Evolutionary conservation across 768 basidiomycete species (phyloP).

Genomic region (Auriculariales sp.): DNA sequence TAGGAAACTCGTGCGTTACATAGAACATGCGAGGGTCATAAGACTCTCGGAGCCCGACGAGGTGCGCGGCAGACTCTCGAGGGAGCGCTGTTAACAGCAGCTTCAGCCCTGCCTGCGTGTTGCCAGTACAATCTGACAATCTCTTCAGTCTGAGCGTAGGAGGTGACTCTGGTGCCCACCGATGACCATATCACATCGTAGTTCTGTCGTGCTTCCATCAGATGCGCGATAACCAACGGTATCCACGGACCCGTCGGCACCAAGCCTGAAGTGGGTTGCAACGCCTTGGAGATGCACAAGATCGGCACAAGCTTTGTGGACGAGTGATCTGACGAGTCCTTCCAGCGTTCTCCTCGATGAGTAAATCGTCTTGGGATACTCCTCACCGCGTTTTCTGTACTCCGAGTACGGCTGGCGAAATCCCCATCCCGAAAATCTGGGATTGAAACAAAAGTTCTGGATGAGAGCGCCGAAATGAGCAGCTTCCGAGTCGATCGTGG

Average conservation of each 20-base stretch:
- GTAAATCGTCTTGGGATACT: no score
- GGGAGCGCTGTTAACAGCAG: not conserved
- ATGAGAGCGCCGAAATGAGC: no score
- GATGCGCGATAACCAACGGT: not conserved
- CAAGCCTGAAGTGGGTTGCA: conserved; percentile 12
- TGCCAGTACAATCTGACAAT: not conserved
- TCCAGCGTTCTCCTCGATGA: no score
- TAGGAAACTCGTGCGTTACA: conserved; percentile 7
- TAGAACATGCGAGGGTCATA: conserved; percentile 16
- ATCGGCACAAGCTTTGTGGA: no score
- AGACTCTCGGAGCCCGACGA: not conserved
- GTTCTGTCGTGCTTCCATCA: not conserved
- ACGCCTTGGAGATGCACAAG: conserved; percentile 13
- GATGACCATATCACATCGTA: conserved; percentile 12
- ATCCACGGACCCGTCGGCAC: conserved; percentile 2
- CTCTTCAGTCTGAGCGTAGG: not conserved
- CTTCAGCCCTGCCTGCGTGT: not conserved
- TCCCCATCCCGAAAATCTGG: no score
- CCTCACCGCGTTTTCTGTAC: no score
- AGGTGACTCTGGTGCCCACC: conserved; percentile 7
- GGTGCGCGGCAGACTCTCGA: not conserved
- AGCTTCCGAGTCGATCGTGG: no score
- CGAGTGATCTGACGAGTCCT: no score
- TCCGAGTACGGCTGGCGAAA: no score
- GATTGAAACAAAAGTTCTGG: no score